A percentile compares a stretch with the other conserved stretches of the same genome.
Conservation (phyloP, 352 stramenopile genomes). For the Pythium catenulatum region DNA sequence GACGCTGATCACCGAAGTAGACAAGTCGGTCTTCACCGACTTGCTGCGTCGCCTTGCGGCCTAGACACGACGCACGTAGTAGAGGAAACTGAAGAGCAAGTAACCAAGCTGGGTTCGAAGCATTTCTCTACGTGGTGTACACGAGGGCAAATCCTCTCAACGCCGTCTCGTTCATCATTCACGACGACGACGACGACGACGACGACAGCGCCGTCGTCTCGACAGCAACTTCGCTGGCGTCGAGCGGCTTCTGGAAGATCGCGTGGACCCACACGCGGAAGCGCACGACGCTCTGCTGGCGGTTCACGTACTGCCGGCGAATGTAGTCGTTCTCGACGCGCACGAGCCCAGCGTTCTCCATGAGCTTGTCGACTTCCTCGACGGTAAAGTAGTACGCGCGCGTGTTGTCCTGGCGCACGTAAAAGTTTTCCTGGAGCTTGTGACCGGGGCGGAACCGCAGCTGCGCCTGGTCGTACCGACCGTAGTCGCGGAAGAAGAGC, state of each 20-base stretch:
- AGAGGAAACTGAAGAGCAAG: too few species aligned
- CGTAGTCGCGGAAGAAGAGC: slow-evolving; percentile 97
- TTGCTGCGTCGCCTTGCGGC: slow-evolving; percentile 72
- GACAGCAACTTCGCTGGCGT: neutral
- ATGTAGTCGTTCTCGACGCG: slow-evolving; percentile 92
- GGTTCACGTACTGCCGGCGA: slow-evolving; percentile 92
- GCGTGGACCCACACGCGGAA: slow-evolving; percentile 94
- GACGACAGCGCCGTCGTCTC: too few species aligned
- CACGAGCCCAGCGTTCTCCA: slow-evolving; percentile 77
- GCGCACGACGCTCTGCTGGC: slow-evolving; percentile 89
- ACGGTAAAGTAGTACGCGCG: slow-evolving; percentile 97
- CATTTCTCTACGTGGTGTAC: too few species aligned
- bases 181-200: neutral
- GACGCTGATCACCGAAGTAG: slow-evolving; percentile 81
- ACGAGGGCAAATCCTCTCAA: too few species aligned
- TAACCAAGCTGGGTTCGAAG: too few species aligned
- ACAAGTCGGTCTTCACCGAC: slow-evolving; percentile 79
- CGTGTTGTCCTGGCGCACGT: slow-evolving; percentile 96
- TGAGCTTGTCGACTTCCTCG: slow-evolving; percentile 85
- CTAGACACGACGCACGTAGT: neutral
- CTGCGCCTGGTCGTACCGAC: slow-evolving; percentile 96
- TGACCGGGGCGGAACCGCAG: slow-evolving; percentile 93
- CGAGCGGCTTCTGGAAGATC: slow-evolving; percentile 88
- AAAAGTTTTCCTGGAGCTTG: slow-evolving; percentile 97
- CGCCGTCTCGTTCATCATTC: too few species aligned